Conservation (phyloP, 179 eudicot species). For the Beta corolliflora region DNA sequence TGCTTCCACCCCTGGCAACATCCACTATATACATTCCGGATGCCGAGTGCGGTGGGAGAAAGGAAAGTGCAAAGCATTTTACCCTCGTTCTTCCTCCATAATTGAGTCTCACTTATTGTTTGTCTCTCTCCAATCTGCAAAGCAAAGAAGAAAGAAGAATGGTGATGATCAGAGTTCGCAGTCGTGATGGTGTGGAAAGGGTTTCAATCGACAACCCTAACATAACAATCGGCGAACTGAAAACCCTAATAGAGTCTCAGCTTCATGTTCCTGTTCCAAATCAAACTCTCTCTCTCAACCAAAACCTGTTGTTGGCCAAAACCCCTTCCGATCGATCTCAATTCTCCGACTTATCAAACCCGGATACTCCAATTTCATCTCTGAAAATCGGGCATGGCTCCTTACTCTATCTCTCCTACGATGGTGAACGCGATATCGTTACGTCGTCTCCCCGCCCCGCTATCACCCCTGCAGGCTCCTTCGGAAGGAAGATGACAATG, state of each 20-base stretch:
- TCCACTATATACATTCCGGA: too few species aligned
- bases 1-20: too few species aligned
- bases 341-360: slow-evolving; percentile 61
- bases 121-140: too few species aligned
- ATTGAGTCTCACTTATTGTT: too few species aligned
- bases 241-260: slow-evolving; percentile 71
- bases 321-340: slow-evolving; percentile 43
- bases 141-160: slow-evolving; percentile 13
- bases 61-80: too few species aligned
- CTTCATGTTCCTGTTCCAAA: slow-evolving; percentile 55
- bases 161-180: slow-evolving; percentile 79
- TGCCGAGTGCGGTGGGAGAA: too few species aligned
- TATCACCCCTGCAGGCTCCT: slow-evolving; percentile 66
- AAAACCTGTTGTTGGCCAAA: slow-evolving; percentile 69
- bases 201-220: slow-evolving; percentile 52
- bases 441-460: slow-evolving; percentile 31
- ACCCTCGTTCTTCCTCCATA: background rate
- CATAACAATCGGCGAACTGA: slow-evolving; percentile 59
- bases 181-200: slow-evolving; percentile 85
- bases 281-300: slow-evolving; percentile 64
- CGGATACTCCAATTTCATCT: slow-evolving; percentile 45
- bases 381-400: slow-evolving; percentile 63
- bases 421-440: slow-evolving; percentile 61
- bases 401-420: slow-evolving; percentile 59
- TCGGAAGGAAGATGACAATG: slow-evolving; percentile 88